A percentile compares a stretch with the other conserved stretches of the same genome.
Evolutionary conservation across 371 early-diverging fungal species (phyloP).

Genomic region (Batrachochytrium dendrobatidis): DNA sequence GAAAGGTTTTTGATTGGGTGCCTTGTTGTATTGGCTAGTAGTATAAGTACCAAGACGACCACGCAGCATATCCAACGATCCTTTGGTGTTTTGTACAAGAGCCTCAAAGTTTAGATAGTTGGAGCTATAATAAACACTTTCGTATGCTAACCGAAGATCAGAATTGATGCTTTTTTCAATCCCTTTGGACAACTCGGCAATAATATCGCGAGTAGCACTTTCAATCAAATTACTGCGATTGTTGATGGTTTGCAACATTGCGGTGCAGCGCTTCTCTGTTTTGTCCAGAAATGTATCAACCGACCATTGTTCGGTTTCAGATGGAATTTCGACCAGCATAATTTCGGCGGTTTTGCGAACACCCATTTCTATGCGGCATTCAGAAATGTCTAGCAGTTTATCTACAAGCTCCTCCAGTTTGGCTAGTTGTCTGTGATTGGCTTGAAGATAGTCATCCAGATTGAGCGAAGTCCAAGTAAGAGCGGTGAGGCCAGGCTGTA

Average conservation of each 20-base stretch:
- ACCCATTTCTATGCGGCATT: slow-evolving; percentile 44
- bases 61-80: slow-evolving; percentile 46
- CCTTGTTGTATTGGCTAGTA: slow-evolving; percentile 44
- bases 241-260: slow-evolving; percentile 39
- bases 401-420: slow-evolving; percentile 49
- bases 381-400: slow-evolving; percentile 48
- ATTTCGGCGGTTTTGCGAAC: slow-evolving; percentile 44
- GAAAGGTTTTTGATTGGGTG: slow-evolving; percentile 44
- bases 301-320: slow-evolving; percentile 52
- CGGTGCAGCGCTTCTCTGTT: slow-evolving; percentile 42
- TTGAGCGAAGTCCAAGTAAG: slow-evolving; percentile 54
- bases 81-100: slow-evolving; percentile 49
- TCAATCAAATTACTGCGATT: slow-evolving; percentile 51
- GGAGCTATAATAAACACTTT: slow-evolving; percentile 49
- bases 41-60: slow-evolving; percentile 48
- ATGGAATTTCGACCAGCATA: slow-evolving; percentile 43
- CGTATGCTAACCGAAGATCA: slow-evolving; percentile 45
- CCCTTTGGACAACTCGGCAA: slow-evolving; percentile 39
- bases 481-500: slow-evolving; percentile 50
- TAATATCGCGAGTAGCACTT: slow-evolving; percentile 45
- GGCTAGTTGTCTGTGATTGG: slow-evolving; percentile 38
- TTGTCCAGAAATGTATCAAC: slow-evolving; percentile 47
- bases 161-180: slow-evolving; percentile 26
- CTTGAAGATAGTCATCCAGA: slow-evolving; percentile 40
- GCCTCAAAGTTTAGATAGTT: slow-evolving; percentile 53